These are phyloP conservation scores for Zymoseptoria tritici DNA, from an alignment of 2,329 filamentous ascomycete genomes.

Conservation along the genomic window DNA sequence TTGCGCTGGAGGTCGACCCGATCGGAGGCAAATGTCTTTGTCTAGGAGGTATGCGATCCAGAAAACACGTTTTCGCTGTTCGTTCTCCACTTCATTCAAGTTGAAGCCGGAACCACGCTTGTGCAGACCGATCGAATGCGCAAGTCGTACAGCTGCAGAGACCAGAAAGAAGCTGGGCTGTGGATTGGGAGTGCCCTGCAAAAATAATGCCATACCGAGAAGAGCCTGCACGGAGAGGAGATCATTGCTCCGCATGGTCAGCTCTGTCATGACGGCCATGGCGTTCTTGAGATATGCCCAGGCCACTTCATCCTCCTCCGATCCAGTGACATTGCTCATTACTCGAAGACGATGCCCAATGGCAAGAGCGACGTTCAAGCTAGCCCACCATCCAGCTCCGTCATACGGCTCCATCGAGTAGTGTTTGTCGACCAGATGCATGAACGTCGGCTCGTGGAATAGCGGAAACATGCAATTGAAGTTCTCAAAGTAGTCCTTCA, in stretches of 20 bases:
- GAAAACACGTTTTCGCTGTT: conserved; percentile 75
- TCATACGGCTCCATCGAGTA: conserved; percentile 90
- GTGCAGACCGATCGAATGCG: conserved; percentile 91
- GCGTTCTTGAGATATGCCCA: conserved; percentile 97
- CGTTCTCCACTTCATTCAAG: conserved; percentile 84
- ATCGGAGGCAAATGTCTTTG: conserved; percentile 65
- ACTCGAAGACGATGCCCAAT: conserved; percentile 87
- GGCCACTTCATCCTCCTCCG: conserved; percentile 87
- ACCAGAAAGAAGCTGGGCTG: conserved; percentile 90
- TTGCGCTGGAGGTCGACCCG: conserved; percentile 63
- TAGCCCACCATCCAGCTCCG: conserved; percentile 97
- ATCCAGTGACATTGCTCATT: conserved; percentile 86
- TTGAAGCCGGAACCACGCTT: conserved; percentile 90
- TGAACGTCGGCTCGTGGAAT: conserved; percentile 96
- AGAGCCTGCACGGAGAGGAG: conserved; percentile 89
- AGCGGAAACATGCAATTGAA: conserved; percentile 99
- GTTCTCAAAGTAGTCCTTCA: conserved; percentile 94
- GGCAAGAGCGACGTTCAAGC: conserved; percentile 86
- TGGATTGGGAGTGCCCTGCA: conserved; percentile 93
- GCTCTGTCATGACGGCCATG: conserved; percentile 82
- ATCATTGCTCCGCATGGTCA: conserved; percentile 94
- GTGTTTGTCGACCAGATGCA: conserved; percentile 91
- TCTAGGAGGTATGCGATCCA: conserved; percentile 71
- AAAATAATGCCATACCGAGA: conserved; percentile 84
- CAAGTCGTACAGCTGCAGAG: conserved; percentile 79